phyloP scores from a whole-genome alignment of 768 basidiomycete genomes.

The Paxillus involutus region DNA sequence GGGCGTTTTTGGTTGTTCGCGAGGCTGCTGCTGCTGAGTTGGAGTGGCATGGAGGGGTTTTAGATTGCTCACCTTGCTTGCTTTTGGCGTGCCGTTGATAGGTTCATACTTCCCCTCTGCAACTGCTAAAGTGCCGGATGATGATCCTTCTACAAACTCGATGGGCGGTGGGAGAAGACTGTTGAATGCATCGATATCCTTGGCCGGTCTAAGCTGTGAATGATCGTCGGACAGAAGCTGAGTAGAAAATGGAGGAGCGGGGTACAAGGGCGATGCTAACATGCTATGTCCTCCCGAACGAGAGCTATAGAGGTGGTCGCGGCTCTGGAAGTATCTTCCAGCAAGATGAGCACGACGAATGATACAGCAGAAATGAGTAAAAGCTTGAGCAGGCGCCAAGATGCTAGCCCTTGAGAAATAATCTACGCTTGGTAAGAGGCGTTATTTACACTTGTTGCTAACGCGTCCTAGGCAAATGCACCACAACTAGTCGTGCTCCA shows the following conservation, averaged over 20 bases:
- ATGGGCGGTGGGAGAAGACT: constrained; percentile 77
- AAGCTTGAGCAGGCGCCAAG: constrained; percentile 10
- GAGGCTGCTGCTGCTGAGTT: constrained; percentile 7
- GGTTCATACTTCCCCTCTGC: constrained; percentile 79
- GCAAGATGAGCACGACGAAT: constrained; percentile 2
- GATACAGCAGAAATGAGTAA: constrained; percentile 12
- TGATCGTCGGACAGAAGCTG: constrained; percentile 51
- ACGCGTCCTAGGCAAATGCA: constrained; percentile 4
- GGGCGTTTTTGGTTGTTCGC: constrained; percentile 23
- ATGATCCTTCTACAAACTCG: constrained; percentile 84
- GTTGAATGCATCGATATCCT: constrained; percentile 74
- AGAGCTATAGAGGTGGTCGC: constrained; percentile 1
- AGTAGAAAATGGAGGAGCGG: constrained; percentile 49
- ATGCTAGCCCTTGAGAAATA: constrained; percentile 8
- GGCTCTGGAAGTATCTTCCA: constrained; percentile 4
- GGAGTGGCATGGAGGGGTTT: neutral
- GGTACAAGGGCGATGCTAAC: constrained; percentile 67
- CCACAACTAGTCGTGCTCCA: too few relatives aligned
- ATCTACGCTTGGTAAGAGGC: neutral
- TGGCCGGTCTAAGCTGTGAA: constrained; percentile 61
- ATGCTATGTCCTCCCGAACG: constrained; percentile 39
- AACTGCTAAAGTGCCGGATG: constrained; percentile 69
- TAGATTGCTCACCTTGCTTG: constrained; percentile 43
- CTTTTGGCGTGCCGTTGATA: constrained; percentile 68
- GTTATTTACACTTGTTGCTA: constrained; percentile 28